These are phyloP conservation scores for Pestalotiopsis sp. DNA, from an alignment of 2,329 filamentous ascomycete genomes.

Conservation along the genomic window DNA sequence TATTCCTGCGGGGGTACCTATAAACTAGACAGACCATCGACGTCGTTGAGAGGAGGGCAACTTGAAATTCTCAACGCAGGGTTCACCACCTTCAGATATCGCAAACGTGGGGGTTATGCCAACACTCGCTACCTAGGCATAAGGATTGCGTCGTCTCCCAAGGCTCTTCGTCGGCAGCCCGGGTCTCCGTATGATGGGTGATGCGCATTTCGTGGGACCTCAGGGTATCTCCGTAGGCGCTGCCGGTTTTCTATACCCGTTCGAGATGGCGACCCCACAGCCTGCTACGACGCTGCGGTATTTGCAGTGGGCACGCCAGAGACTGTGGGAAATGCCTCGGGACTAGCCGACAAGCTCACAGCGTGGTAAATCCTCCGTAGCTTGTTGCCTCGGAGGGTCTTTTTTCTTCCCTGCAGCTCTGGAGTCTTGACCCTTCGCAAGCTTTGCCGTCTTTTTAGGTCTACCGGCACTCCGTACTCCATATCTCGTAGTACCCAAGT, in stretches of 20 bases:
- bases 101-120: background rate
- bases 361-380: no score
- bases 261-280: background rate
- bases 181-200: background rate
- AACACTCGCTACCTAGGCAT: background rate
- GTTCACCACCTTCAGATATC: background rate
- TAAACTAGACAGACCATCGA: background rate
- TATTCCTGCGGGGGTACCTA: no score
- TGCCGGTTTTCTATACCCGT: constrained; percentile 4
- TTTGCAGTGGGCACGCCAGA: background rate
- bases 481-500: background rate
- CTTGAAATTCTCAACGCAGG: background rate
- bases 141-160: background rate
- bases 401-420: background rate
- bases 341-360: background rate
- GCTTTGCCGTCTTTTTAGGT: no score
- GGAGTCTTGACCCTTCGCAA: background rate
- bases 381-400: background rate
- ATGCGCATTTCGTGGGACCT: background rate
- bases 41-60: background rate
- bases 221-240: background rate
- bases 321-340: background rate
- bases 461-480: background rate
- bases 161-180: background rate
- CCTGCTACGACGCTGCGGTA: background rate